phyloP scores from a whole-genome alignment of 768 basidiomycete genomes.

The Lactarius vividus region DNA sequence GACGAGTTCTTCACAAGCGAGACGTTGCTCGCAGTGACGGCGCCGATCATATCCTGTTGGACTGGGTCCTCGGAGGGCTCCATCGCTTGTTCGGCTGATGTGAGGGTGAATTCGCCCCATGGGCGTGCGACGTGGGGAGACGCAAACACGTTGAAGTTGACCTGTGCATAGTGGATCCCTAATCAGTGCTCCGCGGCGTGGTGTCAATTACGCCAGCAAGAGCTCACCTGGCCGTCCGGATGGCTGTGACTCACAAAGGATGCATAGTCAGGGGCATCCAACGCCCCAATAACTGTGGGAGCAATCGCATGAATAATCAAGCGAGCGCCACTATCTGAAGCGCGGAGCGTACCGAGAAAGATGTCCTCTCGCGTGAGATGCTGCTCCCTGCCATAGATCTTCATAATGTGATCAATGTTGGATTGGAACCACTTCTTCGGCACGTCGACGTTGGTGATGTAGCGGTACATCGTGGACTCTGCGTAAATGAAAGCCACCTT shows the following conservation, averaged over 20 bases:
- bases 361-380: slow-evolving; percentile 38
- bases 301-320: slow-evolving; percentile 11
- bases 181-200: slow-evolving; percentile 17
- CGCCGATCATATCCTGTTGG: slow-evolving; percentile 38
- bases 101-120: slow-evolving; percentile 75
- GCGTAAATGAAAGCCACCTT: slow-evolving; percentile 65
- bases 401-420: slow-evolving; percentile 62
- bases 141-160: slow-evolving; percentile 69
- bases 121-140: slow-evolving; percentile 49
- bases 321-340: slow-evolving; percentile 6
- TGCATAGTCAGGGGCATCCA: slow-evolving; percentile 69
- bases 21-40: slow-evolving; percentile 47
- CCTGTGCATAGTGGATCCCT: slow-evolving; percentile 36
- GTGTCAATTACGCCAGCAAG: neutral
- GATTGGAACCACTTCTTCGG: slow-evolving; percentile 73
- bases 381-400: slow-evolving; percentile 46
- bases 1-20: slow-evolving; percentile 39
- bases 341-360: slow-evolving; percentile 36
- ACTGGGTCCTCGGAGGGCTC: slow-evolving; percentile 42
- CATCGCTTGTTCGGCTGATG: slow-evolving; percentile 36
- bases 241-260: slow-evolving; percentile 74
- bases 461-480: slow-evolving; percentile 67
- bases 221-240: slow-evolving; percentile 51
- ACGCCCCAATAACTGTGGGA: slow-evolving; percentile 58
- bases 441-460: slow-evolving; percentile 58